These are phyloP conservation scores for Neofusicoccum kwambonambiense DNA, from an alignment of 2,329 filamentous ascomycete genomes.

Conservation along the genomic window DNA sequence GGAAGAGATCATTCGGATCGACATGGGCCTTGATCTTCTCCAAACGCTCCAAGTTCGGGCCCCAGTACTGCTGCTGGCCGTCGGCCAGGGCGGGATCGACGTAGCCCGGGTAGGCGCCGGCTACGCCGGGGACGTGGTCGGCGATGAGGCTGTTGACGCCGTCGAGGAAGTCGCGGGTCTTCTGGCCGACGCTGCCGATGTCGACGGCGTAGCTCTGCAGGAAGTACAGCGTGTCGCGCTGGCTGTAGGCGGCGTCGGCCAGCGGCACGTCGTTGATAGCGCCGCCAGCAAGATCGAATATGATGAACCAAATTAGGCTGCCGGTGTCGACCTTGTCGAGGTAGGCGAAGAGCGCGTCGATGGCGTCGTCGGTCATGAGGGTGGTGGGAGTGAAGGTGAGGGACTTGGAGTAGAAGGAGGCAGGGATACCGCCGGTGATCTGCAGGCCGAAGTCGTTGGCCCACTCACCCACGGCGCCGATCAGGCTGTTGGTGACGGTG, in stretches of 20 bases:
- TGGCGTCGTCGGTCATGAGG: constrained; percentile 28
- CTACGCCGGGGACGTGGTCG: constrained; percentile 28
- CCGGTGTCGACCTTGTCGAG: constrained; percentile 33
- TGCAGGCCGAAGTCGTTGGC: constrained; percentile 32
- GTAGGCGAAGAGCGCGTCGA: constrained; percentile 35
- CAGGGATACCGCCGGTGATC: constrained; percentile 30
- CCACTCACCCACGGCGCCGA: constrained; percentile 35
- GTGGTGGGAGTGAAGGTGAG: constrained; percentile 33
- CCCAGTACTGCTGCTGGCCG: constrained; percentile 49
- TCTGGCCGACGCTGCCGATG: constrained; percentile 32
- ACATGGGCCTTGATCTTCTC: constrained; percentile 40
- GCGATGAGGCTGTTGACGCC: constrained; percentile 41
- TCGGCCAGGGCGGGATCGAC: constrained; percentile 48
- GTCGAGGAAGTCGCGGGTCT: constrained; percentile 40
- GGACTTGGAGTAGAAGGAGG: constrained; percentile 37
- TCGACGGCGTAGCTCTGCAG: constrained; percentile 39
- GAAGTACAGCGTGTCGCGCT: constrained; percentile 35
- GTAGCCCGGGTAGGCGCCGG: constrained; percentile 54
- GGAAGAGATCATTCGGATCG: constrained; percentile 39
- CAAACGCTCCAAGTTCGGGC: constrained; percentile 35
- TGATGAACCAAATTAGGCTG: constrained; percentile 34
- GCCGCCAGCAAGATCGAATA: constrained; percentile 37
- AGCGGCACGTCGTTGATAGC: constrained; percentile 32
- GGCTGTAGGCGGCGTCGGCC: constrained; percentile 34
- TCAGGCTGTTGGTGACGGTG: constrained; percentile 32